Evolutionary conservation across 768 basidiomycete species (phyloP), one percentile per base, ranked within the genome.

Genomic region (Scleroderma citrinum): DNA sequence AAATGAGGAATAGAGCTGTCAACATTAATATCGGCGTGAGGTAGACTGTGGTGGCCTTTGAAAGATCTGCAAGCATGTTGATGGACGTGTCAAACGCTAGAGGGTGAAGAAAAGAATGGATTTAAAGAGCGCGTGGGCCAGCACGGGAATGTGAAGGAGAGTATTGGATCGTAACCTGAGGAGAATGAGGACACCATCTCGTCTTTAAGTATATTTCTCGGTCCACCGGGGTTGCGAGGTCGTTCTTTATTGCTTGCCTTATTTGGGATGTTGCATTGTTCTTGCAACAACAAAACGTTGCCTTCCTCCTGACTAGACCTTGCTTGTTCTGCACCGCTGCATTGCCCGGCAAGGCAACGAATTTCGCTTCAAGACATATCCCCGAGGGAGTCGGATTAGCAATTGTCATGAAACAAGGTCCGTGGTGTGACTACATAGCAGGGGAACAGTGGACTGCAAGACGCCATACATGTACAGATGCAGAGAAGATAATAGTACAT

Each of bases 51-150:
- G 80, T 70, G 48, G 77, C 76, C 73, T 82, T 87, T 13, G 85
- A 83, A 36, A 87, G 73, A 55, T 78, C 76, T 52, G 80, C 70
- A 59, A 90, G 81, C 88, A 89, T 91, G 41, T 31, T 44, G 12
- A 24, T 17, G 24, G 49, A 17, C 31, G 43, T 51, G 17, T 42
- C 40, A 36, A 29, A 32, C 19, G 31, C 49, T 39, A 32, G 40
- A 16, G 2, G 2, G 35, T 0, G 51, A 21, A 50, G 36, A 47
- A 17, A 43, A 35, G 48, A 34, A 23, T 6, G 17, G 21, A 26
- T 42, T 14, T 54, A n/a, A 50, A 34, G 19, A 44, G 48, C 21
- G 38, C 44, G 59, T 49, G 61, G 45, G 45, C 56, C 59, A 50
- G 63, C 49, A 59, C 64, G 26, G 49, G 56, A 38, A 20, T 11